phyloP scores from a whole-genome alignment of 495 filamentous ascomycete species.

The Trichoderma erinaceum region DNA sequence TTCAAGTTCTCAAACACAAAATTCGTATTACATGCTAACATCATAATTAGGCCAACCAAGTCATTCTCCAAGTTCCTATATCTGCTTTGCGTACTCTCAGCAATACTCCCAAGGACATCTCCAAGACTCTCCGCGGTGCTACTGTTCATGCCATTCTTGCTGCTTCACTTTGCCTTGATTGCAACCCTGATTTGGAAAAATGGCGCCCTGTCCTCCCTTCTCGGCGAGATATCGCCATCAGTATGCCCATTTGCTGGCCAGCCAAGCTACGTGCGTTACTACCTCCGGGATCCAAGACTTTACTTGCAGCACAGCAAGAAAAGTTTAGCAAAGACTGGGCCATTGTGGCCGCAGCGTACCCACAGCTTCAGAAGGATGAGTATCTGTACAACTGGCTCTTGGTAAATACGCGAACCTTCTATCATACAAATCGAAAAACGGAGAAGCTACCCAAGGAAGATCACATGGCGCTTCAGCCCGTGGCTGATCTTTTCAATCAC shows the following conservation, averaged over 20 bases:
- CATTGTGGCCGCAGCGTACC: constrained; percentile 46
- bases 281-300: constrained; percentile 35
- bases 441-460: constrained; percentile 56
- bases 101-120: constrained; percentile 48
- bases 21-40: constrained; percentile 8
- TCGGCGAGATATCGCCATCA: constrained; percentile 48
- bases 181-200: constrained; percentile 25
- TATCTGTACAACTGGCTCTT: constrained; percentile 74
- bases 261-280: constrained; percentile 40
- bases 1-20: not conserved
- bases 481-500: constrained; percentile 88
- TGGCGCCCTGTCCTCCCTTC: constrained; percentile 71
- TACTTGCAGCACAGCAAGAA: constrained; percentile 54
- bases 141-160: constrained; percentile 65
- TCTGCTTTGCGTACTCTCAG: constrained; percentile 55
- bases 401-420: constrained; percentile 80
- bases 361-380: constrained; percentile 41
- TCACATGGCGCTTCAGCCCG: constrained; percentile 74
- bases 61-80: constrained; percentile 58
- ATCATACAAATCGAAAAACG: constrained; percentile 50
- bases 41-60: constrained; percentile 40
- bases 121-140: constrained; percentile 39
- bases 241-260: constrained; percentile 68
- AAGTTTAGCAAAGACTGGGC: constrained; percentile 61
- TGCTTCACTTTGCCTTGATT: constrained; percentile 57